These are phyloP conservation scores for Penicillium antarcticum DNA, from an alignment of 495 filamentous ascomycete genomes.

Conservation along the genomic window DNA sequence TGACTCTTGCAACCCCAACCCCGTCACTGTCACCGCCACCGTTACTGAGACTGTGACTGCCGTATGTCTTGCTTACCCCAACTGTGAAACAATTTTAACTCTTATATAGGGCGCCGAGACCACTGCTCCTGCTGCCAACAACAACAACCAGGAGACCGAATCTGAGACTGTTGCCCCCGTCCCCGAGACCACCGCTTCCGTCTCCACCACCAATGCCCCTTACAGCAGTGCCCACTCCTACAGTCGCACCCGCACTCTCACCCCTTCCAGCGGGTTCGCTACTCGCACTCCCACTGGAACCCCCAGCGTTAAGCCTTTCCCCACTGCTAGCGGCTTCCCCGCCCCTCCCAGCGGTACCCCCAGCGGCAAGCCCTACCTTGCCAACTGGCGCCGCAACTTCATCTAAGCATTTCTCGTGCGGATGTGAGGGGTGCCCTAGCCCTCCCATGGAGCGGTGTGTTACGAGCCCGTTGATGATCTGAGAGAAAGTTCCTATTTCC, in stretches of 20 bases:
- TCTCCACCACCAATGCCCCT: slow-evolving; percentile 23
- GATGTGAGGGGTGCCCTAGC: slow-evolving; percentile 5
- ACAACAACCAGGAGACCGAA: slow-evolving; percentile 9
- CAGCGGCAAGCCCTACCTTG: slow-evolving; percentile 15
- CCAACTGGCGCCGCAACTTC: slow-evolving; percentile 29
- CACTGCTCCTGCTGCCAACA: slow-evolving; percentile 6
- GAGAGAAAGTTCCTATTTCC: slow-evolving; percentile 14
- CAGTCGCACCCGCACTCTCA: slow-evolving; percentile 4
- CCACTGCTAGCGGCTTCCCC: slow-evolving; percentile 9
- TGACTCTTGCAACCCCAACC: slow-evolving; percentile 16
- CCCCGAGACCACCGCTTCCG: slow-evolving; percentile 16
- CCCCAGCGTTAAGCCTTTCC: slow-evolving; percentile 18
- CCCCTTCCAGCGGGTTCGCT: slow-evolving; percentile 25
- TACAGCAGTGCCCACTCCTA: slow-evolving; percentile 31
- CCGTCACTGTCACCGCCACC: slow-evolving; percentile 25
- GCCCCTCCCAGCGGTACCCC: slow-evolving; percentile 16
- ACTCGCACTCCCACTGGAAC: slow-evolving; percentile 37
- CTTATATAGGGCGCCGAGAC: slow-evolving; percentile 11
- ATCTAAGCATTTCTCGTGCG: slow-evolving; percentile 14
- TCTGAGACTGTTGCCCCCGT: slow-evolving; percentile 3
- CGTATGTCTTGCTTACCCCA: slow-evolving; percentile 11
- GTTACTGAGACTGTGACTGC: slow-evolving; percentile 26
- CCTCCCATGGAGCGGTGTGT: slow-evolving; percentile 3
- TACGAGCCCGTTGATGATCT: slow-evolving; percentile 12
- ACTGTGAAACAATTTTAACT: background rate